Evolutionary conservation across 176 grass and related monocot species (phyloP).

Genomic region (Cenchrus fungigraminus): DNA sequence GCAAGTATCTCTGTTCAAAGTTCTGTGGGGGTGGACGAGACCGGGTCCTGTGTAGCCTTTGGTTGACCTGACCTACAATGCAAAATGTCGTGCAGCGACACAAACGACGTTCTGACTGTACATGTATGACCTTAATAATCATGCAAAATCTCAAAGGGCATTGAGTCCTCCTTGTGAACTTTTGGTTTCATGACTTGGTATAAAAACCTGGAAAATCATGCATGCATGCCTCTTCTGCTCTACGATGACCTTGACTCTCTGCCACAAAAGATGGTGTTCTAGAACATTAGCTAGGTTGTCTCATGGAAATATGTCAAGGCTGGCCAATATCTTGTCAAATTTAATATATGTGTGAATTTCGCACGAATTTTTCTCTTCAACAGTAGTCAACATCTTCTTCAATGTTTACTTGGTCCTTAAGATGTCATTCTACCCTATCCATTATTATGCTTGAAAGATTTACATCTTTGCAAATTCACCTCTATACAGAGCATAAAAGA

Average conservation of each 20-base stretch:
- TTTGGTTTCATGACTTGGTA: neutral
- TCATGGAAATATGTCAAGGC: neutral
- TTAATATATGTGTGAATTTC: neutral
- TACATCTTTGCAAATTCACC: neutral
- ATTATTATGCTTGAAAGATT: neutral
- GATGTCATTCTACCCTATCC: neutral
- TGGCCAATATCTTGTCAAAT: neutral
- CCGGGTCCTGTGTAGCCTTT: neutral
- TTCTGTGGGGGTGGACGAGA: slow-evolving; percentile 11
- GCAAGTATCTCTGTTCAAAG: slow-evolving; percentile 12
- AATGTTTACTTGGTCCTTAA: neutral
- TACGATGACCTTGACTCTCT: slow-evolving; percentile 27
- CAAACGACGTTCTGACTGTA: neutral
- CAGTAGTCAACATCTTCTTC: neutral
- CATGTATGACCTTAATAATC: neutral
- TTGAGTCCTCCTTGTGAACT: neutral
- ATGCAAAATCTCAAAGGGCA: neutral
- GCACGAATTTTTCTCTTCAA: neutral
- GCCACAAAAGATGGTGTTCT: slow-evolving; percentile 17
- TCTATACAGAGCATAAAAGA: neutral
- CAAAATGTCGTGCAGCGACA: neutral
- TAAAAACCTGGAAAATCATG: neutral
- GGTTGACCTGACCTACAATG: neutral
- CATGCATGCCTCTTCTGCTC: neutral
- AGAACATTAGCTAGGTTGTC: neutral